A percentile compares a stretch with the other conserved stretches of the same genome.
These are phyloP conservation scores for Sporothrix brasiliensis DNA, from an alignment of 2,329 filamentous ascomycete genomes.

Conservation along the genomic window DNA sequence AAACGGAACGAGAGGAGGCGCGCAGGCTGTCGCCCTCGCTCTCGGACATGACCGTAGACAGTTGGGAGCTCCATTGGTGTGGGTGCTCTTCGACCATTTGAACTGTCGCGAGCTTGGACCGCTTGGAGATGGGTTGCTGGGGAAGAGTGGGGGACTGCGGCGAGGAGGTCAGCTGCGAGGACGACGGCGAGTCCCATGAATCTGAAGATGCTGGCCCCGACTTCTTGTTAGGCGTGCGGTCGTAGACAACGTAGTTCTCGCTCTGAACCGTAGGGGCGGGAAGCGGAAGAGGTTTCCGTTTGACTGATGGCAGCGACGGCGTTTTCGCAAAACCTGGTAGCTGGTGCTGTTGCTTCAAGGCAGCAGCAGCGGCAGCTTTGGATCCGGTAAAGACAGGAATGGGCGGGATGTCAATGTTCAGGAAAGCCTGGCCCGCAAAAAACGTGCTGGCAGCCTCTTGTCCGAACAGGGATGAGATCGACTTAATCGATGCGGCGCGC, in stretches of 20 bases:
- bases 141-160: constrained; percentile 30
- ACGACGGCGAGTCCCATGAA: constrained; percentile 39
- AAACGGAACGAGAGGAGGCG: constrained; percentile 53
- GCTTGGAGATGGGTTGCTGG: constrained; percentile 28
- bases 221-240: constrained; percentile 23
- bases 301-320: constrained; percentile 30
- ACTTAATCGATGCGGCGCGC: constrained; percentile 51
- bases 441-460: constrained; percentile 51
- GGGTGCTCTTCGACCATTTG: constrained; percentile 54
- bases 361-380: constrained; percentile 4
- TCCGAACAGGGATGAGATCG: constrained; percentile 56
- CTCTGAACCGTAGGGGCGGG: constrained; percentile 26
- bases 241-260: constrained; percentile 30
- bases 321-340: constrained; percentile 19
- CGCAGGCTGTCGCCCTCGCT: constrained; percentile 57
- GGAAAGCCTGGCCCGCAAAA: constrained; percentile 47
- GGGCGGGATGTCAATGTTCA: constrained; percentile 44
- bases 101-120: constrained; percentile 37
- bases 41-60: constrained; percentile 66
- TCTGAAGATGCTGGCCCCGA: constrained; percentile 8
- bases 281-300: constrained; percentile 34
- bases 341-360: constrained; percentile 11
- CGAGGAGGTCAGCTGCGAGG: constrained; percentile 43
- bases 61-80: constrained; percentile 66
- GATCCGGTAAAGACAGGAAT: constrained; percentile 40